Base-by-base conservation (phyloP, 768 basidiomycete species). In the Pleurotus eryngii region DNA sequence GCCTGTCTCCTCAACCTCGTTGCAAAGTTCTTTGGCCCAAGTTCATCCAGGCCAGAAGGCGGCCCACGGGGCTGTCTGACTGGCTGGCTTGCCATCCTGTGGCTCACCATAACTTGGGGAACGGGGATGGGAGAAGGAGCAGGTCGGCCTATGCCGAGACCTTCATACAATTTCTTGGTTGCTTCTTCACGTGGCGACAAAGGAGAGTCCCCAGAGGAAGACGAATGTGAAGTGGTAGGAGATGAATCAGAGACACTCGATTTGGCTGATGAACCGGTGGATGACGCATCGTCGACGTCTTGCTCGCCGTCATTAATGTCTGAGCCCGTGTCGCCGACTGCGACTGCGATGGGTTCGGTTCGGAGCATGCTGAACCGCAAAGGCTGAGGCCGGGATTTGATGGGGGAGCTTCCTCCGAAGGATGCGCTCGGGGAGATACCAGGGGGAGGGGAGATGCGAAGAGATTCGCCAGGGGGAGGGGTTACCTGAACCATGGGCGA, bases 181-280 rank as follows among this genome's bases (percentile, higher is more conserved):
- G 85, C 91, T 74, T 92, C 90, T 73, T 93, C 91, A 75, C 91
- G 87, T 68, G 88, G 87, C 73, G 89, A 90, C 64, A 92, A 83
- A 56, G 86, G 82, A 18, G 72, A 72, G 50, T 76, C 80, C 60
- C 76, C 77, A 38, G 87, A 89, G 46, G 85, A 81, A 43, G 85
- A 80, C 15, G 89, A 87, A 61, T 82, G 82, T 9, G 91, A 89
- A 1, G 90, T 91, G 43, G 85, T 83, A 3, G 91, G 90, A 57
- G 90, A 86, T n/a, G 86, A 85, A 60, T 76, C 74, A 60, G 76
- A 75, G 5, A 67, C 69, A 14, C 65, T 67, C 46, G 78, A 77
- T 60, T 76, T 76, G 35, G 83, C 84, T 15, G 86, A 88, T 20
- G 82, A 83, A 18, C 77, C 75, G 53, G 85, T 81, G 15, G 85